These are phyloP conservation scores for Albizia julibrissin DNA, from an alignment of 306 rosid genomes.

Conservation along the genomic window DNA sequence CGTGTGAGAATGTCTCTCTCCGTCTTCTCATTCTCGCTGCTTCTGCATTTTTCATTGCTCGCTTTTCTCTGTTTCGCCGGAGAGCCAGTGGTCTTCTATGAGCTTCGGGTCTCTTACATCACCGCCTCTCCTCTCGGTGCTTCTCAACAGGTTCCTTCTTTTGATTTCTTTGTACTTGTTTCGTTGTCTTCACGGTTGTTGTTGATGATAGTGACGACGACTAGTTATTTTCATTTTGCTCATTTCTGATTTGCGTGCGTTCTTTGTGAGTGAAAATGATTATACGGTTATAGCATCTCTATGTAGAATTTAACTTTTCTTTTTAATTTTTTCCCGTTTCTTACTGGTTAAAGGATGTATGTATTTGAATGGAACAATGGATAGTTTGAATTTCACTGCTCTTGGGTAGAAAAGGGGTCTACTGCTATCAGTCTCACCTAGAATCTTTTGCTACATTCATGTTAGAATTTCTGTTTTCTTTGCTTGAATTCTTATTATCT, in stretches of 20 bases:
- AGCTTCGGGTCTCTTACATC: conserved; percentile 61
- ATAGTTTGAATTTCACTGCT: too few relatives aligned
- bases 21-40: conserved; percentile 11
- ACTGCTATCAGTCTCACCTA: background rate
- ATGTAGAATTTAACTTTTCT: too few relatives aligned
- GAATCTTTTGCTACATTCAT: background rate
- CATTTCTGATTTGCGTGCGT: background rate
- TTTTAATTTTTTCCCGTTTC: too few relatives aligned
- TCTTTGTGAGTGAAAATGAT: background rate
- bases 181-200: background rate
- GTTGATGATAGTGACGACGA: background rate
- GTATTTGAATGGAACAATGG: too few relatives aligned
- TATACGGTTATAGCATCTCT: background rate
- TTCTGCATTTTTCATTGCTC: conserved; percentile 44
- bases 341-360: too few relatives aligned
- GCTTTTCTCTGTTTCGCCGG: conserved; percentile 53
- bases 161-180: background rate
- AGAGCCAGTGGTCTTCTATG: conserved; percentile 59
- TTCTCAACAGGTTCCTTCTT: conserved; percentile 66
- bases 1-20: conserved; percentile 42
- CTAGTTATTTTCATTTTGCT: background rate
- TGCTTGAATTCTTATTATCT: background rate
- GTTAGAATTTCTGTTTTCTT: background rate
- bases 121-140: conserved; percentile 81
- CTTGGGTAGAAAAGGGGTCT: conserved; percentile 2